These are phyloP conservation scores for Pyricularia sp. DNA, from an alignment of 2,329 filamentous ascomycete species.

Conservation along the genomic window DNA sequence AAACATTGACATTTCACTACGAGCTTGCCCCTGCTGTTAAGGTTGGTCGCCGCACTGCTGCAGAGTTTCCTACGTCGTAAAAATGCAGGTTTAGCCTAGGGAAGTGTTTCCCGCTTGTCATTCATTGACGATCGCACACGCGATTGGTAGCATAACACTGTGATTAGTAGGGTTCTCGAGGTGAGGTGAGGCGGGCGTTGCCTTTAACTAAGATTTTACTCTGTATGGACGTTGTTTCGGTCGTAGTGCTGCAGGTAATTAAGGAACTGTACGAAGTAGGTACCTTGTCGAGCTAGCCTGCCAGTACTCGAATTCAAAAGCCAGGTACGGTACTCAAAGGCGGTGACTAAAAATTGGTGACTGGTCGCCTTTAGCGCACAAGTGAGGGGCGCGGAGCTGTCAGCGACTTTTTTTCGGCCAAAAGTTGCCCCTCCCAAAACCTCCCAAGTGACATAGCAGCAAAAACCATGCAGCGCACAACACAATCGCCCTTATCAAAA, in stretches of 20 bases:
- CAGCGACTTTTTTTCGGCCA: not conserved
- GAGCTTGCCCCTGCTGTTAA: not conserved
- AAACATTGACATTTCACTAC: not conserved
- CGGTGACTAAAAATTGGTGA: not conserved
- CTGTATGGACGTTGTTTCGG: not conserved
- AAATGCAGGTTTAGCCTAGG: not conserved
- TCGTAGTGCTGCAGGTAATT: too few relatives aligned
- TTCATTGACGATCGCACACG: not conserved
- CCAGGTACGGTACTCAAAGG: not conserved
- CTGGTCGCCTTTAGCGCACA: not conserved
- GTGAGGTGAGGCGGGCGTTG: not conserved
- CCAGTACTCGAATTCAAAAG: too few relatives aligned
- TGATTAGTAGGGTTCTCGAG: not conserved
- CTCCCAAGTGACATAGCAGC: not conserved
- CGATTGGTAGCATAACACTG: not conserved
- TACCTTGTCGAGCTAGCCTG: not conserved
- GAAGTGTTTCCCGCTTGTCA: not conserved
- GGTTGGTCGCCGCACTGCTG: not conserved
- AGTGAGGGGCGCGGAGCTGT: not conserved
- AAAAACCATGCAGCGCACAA: not conserved
- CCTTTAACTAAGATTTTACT: not conserved
- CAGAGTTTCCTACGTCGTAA: not conserved
- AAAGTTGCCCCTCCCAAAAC: conserved; percentile 1
- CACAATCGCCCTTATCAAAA: conserved; percentile 1
- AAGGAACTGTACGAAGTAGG: too few relatives aligned